Evolutionary conservation across 352 stramenopile species (phyloP), one percentile per base, ranked within the genome.

Genomic region (Globisporangium irregulare): DNA sequence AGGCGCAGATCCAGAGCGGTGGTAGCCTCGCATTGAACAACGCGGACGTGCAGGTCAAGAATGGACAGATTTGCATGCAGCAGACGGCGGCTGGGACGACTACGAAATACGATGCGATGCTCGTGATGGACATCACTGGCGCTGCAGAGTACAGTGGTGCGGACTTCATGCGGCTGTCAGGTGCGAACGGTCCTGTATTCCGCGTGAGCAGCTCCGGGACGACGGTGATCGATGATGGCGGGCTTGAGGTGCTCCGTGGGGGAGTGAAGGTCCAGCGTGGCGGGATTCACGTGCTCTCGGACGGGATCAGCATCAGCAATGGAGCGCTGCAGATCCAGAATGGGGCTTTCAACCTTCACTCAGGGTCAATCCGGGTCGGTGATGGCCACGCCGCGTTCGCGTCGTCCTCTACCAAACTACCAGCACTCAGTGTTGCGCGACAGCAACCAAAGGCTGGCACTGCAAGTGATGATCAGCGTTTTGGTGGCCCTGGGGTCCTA

Each of bases 221-320:
- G n/a, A 83, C 84, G 0, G 72, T 89, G 1, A 81, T 90, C 12
- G 73, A 89, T 36, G 68, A 83, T 36, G 84, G 81, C 20, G 84
- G 84, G 0, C 59, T 92, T 9, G 84, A 90, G 24, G 76, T 92
- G 20, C 65, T 89, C 18, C 76, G 79, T 14, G 84, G 84, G 22
- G 84, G 82, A 22, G 24, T 91, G n/a, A 76, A 76, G 34, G 74
- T 92, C 9, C 73, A 89, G 46, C 73, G 78, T 8, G 84, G 84
- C 6, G 84, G 84, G 1, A 59, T 92, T 5, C 73, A 89, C 36
- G 81, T 92, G 29, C 76, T 90, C 50, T 76, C 77, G 20, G 82
- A 87, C 14, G 84, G 82, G 4, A 69, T 90, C 25, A 76, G 76
- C 1, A 68, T 92, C 29, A 71, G 69, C 43, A 80, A 82, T 24